phyloP scores from a whole-genome alignment of 2,329 filamentous ascomycete genomes.

The Alternaria gansuensis region DNA sequence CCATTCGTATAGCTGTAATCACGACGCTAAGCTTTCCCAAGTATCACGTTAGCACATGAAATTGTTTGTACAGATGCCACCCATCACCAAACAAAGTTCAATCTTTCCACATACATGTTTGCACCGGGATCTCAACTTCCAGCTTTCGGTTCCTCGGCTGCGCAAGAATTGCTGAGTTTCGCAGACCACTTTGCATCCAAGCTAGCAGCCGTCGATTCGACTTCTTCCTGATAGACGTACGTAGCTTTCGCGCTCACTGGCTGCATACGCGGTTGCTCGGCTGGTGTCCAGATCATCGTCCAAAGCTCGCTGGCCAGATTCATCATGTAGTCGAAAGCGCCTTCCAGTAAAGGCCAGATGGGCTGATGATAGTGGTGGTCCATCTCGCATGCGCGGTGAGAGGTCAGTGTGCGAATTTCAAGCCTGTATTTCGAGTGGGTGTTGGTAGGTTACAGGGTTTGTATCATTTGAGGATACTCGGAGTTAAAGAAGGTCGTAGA shows the following conservation, averaged over 20 bases:
- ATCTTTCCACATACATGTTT: neutral
- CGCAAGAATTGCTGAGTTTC: neutral
- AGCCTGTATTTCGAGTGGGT: neutral
- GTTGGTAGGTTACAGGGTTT: neutral
- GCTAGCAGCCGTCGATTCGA: neutral
- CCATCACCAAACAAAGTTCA: neutral
- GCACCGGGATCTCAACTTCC: neutral
- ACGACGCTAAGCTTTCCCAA: neutral
- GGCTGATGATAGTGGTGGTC: slow-evolving; percentile 32
- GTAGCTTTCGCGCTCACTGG: neutral
- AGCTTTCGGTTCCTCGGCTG: neutral
- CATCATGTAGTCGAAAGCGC: slow-evolving; percentile 26
- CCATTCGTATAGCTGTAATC: neutral
- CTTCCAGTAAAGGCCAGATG: slow-evolving; percentile 31
- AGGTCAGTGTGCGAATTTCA: neutral
- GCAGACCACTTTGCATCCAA: neutral
- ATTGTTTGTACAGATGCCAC: neutral
- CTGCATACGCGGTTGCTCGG: neutral
- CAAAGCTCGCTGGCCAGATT: slow-evolving; percentile 28
- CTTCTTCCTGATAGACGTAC: neutral
- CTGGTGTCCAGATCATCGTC: slow-evolving; percentile 25
- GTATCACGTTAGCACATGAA: neutral
- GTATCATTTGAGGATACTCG: neutral
- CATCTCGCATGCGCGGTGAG: slow-evolving; percentile 11
- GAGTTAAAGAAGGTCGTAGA: neutral